Evolutionary conservation across 306 rosid species (phyloP).

Genomic region (Geum urbanum): DNA sequence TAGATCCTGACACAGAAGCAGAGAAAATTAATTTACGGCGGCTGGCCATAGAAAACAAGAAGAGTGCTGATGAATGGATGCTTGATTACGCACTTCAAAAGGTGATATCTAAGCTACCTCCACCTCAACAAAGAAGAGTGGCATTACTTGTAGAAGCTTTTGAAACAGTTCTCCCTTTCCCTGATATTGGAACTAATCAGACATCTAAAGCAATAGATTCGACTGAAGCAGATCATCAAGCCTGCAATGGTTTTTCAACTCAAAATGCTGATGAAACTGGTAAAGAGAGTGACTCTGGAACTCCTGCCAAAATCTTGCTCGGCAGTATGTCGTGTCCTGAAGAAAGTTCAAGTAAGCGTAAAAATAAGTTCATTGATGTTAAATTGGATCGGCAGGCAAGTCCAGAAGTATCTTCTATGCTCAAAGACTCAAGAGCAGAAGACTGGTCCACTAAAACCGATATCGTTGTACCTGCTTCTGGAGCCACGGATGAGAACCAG

Average conservation of each 20-base stretch:
- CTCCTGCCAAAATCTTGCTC: constrained; percentile 20
- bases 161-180: constrained; percentile 60
- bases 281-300: constrained; percentile 19
- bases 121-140: constrained; percentile 72
- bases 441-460: constrained; percentile 11
- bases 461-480: constrained; percentile 18
- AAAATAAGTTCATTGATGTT: constrained; percentile 20
- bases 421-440: constrained; percentile 23
- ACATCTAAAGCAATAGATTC: constrained; percentile 26
- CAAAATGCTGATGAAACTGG: constrained; percentile 26
- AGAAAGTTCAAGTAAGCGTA: constrained; percentile 17
- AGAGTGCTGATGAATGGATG: constrained; percentile 83
- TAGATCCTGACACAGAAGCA: constrained; percentile 40
- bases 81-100: constrained; percentile 79
- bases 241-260: constrained; percentile 19
- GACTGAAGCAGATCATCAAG: constrained; percentile 34
- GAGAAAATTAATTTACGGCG: constrained; percentile 59
- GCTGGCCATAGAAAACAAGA: constrained; percentile 47
- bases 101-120: constrained; percentile 71
- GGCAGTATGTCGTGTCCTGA: constrained; percentile 26
- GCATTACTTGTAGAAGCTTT: constrained; percentile 73
- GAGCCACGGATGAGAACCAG: constrained; percentile 25
- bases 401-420: constrained; percentile 20
- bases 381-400: constrained; percentile 23
- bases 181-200: constrained; percentile 37